These are phyloP conservation scores for Neofusicoccum ribis DNA, from an alignment of 2,329 filamentous ascomycete genomes.

Conservation along the genomic window DNA sequence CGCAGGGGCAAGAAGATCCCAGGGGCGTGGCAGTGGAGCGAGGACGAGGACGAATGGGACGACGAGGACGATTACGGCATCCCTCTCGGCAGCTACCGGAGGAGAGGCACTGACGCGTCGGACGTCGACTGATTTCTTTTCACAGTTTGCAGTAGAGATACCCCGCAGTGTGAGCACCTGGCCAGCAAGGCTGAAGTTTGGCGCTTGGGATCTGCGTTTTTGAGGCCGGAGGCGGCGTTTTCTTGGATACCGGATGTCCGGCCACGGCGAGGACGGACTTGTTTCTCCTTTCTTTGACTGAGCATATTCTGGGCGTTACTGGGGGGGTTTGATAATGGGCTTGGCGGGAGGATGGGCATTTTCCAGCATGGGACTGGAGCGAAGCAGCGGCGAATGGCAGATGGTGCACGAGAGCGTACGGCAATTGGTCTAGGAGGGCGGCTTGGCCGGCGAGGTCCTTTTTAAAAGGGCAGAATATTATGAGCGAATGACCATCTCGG, in stretches of 20 bases:
- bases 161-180: not conserved
- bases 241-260: slow-evolving; percentile 2
- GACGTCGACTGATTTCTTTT: slow-evolving; percentile 17
- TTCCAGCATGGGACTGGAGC: too few relatives aligned
- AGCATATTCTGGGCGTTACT: not conserved
- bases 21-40: slow-evolving; percentile 61
- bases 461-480: not conserved
- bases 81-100: slow-evolving; percentile 35
- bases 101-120: not conserved
- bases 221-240: not conserved
- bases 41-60: slow-evolving; percentile 54
- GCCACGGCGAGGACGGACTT: not conserved
- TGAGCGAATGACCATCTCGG: not conserved
- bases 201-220: not conserved
- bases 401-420: not conserved
- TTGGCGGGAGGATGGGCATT: not conserved
- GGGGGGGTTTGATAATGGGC: not conserved
- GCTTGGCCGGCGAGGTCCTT: not conserved
- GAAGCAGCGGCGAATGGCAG: too few relatives aligned
- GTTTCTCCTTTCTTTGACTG: not conserved
- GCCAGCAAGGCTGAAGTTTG: not conserved
- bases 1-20: slow-evolving; percentile 35
- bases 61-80: slow-evolving; percentile 60
- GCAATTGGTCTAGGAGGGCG: not conserved
- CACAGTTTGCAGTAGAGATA: not conserved